A percentile compares a stretch with the other conserved stretches of the same genome.
Conservation (phyloP, 1,284 basidiomycete genomes). For the Clitocybe nebularis region DNA sequence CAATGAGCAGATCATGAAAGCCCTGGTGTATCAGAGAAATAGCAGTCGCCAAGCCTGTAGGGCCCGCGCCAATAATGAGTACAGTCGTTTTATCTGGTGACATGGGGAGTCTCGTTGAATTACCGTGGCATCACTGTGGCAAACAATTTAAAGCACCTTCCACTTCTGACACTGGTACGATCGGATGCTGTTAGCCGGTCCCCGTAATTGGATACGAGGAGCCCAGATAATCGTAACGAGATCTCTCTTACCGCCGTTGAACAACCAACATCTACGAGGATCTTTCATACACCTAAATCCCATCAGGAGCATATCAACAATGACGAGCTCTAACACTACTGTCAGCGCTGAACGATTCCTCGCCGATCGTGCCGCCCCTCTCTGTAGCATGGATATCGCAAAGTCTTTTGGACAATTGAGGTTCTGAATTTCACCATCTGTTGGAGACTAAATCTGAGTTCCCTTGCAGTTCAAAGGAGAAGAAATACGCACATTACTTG, state of each 20-base stretch:
- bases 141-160: too few relatives aligned
- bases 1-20: slow-evolving; percentile 40
- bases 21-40: slow-evolving; percentile 42
- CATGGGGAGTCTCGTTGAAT: slow-evolving; percentile 4
- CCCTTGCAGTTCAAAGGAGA: slow-evolving; percentile 56
- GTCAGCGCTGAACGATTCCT: slow-evolving; percentile 54
- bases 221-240: background rate
- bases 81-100: slow-evolving; percentile 25
- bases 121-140: background rate
- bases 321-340: slow-evolving; percentile 16
- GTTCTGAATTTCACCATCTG: slow-evolving; percentile 27
- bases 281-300: too few relatives aligned
- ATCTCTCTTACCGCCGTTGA: too few relatives aligned
- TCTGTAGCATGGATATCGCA: slow-evolving; percentile 63
- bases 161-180: too few relatives aligned
- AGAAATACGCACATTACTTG: slow-evolving; percentile 72
- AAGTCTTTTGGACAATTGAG: slow-evolving; percentile 67
- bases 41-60: slow-evolving; percentile 39
- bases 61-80: slow-evolving; percentile 48
- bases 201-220: too few relatives aligned
- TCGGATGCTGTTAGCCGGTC: slow-evolving; percentile 27
- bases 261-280: slow-evolving; percentile 19
- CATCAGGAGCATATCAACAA: too few relatives aligned
- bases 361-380: slow-evolving; percentile 64
- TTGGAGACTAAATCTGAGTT: slow-evolving; percentile 1